Evolutionary conservation across 2,329 filamentous ascomycete genomes (phyloP).

Genomic region (Sarocladium oryzae): DNA sequence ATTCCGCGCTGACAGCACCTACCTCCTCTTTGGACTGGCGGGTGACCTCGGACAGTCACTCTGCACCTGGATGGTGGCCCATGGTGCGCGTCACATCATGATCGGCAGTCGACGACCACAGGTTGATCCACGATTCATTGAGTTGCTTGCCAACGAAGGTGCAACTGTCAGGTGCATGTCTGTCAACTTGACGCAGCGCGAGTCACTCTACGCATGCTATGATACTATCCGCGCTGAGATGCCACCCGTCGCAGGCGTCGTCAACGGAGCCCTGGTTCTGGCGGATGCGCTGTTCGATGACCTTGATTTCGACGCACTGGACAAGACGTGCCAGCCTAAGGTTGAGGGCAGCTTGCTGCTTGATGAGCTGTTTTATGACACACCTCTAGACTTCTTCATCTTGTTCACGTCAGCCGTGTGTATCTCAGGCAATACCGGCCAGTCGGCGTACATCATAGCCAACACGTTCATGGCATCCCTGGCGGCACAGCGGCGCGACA

Average conservation of each 20-base stretch:
- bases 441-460: conserved; percentile 36
- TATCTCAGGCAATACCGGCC: conserved; percentile 22
- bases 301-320: not conserved
- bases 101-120: not conserved
- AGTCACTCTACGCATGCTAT: not conserved
- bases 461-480: conserved; percentile 34
- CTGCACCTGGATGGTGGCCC: not conserved
- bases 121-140: not conserved
- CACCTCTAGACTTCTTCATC: conserved; percentile 28
- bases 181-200: not conserved
- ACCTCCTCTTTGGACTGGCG: not conserved
- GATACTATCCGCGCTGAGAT: not conserved
- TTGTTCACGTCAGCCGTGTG: conserved; percentile 22
- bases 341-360: conserved; percentile 17
- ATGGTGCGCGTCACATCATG: not conserved
- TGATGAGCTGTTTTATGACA: conserved; percentile 19
- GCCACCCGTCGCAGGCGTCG: not conserved
- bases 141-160: not conserved
- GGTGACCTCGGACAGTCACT: not conserved
- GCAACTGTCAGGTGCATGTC: not conserved
- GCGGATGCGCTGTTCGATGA: not conserved
- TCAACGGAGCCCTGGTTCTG: not conserved
- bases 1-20: not conserved
- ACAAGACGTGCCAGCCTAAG: not conserved
- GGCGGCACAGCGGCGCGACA: conserved; percentile 22